phyloP scores from a whole-genome alignment of 2,329 filamentous ascomycete genomes.

The Pezicula radicicola region DNA sequence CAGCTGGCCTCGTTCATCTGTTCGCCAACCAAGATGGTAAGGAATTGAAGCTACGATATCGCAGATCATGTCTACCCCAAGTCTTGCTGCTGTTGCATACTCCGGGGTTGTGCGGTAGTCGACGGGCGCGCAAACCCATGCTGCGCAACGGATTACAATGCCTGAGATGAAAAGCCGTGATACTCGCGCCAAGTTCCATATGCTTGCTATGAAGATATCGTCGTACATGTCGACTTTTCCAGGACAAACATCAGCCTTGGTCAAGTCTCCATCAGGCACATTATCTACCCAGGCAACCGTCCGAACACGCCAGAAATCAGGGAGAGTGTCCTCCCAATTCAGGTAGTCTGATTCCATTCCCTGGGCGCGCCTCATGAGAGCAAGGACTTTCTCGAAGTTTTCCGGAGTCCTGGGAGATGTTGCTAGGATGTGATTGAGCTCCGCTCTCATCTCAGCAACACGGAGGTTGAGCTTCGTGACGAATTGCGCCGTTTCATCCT shows the following conservation, averaged over 20 bases:
- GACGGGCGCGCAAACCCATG: slow-evolving; percentile 57
- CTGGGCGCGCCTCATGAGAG: slow-evolving; percentile 50
- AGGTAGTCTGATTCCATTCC: slow-evolving; percentile 49
- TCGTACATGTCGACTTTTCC: slow-evolving; percentile 57
- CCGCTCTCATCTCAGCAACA: slow-evolving; percentile 52
- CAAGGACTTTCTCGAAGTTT: slow-evolving; percentile 47
- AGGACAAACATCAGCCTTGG: slow-evolving; percentile 53
- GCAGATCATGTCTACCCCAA: slow-evolving; percentile 49
- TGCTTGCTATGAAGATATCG: slow-evolving; percentile 55
- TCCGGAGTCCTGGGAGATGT: slow-evolving; percentile 43
- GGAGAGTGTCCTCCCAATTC: slow-evolving; percentile 48
- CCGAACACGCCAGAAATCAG: slow-evolving; percentile 46
- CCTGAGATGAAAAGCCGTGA: slow-evolving; percentile 53
- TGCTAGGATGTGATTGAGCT: slow-evolving; percentile 48
- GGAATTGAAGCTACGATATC: slow-evolving; percentile 62
- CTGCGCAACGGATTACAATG: slow-evolving; percentile 54
- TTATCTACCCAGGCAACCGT: slow-evolving; percentile 56
- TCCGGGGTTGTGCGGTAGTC: slow-evolving; percentile 62
- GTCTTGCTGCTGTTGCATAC: slow-evolving; percentile 52
- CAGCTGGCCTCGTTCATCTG: slow-evolving; percentile 35
- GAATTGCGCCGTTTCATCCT: slow-evolving; percentile 46
- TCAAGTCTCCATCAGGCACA: slow-evolving; percentile 48
- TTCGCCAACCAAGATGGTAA: slow-evolving; percentile 58
- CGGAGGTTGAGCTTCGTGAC: slow-evolving; percentile 44
- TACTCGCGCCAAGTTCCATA: slow-evolving; percentile 54